Conservation (phyloP, 2,329 filamentous ascomycete genomes). For the Penicillium thymicola region DNA sequence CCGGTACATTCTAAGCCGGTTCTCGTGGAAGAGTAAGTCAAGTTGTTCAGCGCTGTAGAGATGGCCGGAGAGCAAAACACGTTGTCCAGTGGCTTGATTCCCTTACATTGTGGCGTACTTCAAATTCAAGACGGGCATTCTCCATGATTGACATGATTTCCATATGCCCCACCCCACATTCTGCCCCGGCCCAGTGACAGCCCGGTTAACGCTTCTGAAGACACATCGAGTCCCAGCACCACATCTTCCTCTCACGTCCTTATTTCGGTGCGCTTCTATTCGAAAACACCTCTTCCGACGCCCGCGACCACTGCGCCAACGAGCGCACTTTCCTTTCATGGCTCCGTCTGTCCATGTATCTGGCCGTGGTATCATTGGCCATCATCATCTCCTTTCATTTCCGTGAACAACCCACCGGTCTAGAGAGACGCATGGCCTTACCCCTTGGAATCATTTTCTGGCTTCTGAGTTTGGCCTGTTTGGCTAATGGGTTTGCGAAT, state of each 20-base stretch:
- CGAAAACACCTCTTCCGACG: slow-evolving; percentile 64
- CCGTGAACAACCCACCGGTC: slow-evolving; percentile 63
- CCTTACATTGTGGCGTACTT: slow-evolving; percentile 1
- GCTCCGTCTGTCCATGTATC: slow-evolving; percentile 83
- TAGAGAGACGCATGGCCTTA: slow-evolving; percentile 74
- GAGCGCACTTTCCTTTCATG: slow-evolving; percentile 82
- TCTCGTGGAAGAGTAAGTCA: slow-evolving; percentile 47
- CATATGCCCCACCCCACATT: background rate
- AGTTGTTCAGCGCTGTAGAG: background rate
- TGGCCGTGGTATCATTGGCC: slow-evolving; percentile 83
- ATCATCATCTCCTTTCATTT: slow-evolving; percentile 94
- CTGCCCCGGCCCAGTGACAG: background rate
- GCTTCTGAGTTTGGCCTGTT: slow-evolving; percentile 71
- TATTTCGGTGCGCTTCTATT: slow-evolving; percentile 61
- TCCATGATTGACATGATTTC: background rate
- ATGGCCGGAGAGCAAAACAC: background rate
- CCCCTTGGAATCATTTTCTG: slow-evolving; percentile 89
- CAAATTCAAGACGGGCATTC: background rate
- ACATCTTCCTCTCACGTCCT: slow-evolving; percentile 53
- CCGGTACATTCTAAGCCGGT: slow-evolving; percentile 50
- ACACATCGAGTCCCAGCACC: slow-evolving; percentile 30
- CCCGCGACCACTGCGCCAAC: slow-evolving; percentile 64
- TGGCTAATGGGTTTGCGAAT: slow-evolving; percentile 75
- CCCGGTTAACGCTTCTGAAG: slow-evolving; percentile 12
- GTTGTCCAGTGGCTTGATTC: background rate